phyloP scores from a whole-genome alignment of 768 basidiomycete species.

The Hygrocybe coccinea region DNA sequence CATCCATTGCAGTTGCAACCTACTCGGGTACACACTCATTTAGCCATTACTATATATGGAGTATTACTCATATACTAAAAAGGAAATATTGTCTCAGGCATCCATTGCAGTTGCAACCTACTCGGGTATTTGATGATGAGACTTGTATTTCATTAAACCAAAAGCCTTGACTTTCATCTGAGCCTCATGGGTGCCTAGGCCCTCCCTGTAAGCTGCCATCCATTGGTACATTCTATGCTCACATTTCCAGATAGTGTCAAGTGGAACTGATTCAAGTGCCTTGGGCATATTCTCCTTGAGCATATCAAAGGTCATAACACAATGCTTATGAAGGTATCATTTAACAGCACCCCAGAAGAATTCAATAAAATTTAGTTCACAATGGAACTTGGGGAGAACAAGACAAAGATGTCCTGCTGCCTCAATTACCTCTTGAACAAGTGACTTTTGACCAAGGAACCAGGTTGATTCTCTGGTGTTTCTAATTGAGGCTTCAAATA shows the following conservation, averaged over 20 bases:
- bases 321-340: slow-evolving; percentile 17
- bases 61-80: background rate
- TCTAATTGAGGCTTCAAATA: too few species aligned
- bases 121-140: too few species aligned
- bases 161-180: too few species aligned
- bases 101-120: too few species aligned
- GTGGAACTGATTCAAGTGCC: slow-evolving; percentile 23
- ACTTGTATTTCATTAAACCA: too few species aligned
- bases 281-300: slow-evolving; percentile 25
- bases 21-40: too few species aligned
- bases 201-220: slow-evolving; percentile 31
- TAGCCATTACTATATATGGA: background rate
- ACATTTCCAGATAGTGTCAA: too few species aligned
- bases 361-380: slow-evolving; percentile 9
- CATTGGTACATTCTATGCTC: slow-evolving; percentile 29
- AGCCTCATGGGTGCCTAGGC: background rate
- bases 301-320: slow-evolving; percentile 23
- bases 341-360: slow-evolving; percentile 12
- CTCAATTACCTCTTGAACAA: slow-evolving; percentile 10
- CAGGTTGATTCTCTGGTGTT: too few species aligned
- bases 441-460: slow-evolving; percentile 3
- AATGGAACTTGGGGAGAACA: slow-evolving; percentile 9
- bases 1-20: background rate
- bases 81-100: background rate
- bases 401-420: slow-evolving; percentile 5